Percentiles rank a stretch among this genome's conserved stretches.
Evolutionary conservation across 163 green algal genomes (phyloP).

Genomic region (Chloromonas sp.): DNA sequence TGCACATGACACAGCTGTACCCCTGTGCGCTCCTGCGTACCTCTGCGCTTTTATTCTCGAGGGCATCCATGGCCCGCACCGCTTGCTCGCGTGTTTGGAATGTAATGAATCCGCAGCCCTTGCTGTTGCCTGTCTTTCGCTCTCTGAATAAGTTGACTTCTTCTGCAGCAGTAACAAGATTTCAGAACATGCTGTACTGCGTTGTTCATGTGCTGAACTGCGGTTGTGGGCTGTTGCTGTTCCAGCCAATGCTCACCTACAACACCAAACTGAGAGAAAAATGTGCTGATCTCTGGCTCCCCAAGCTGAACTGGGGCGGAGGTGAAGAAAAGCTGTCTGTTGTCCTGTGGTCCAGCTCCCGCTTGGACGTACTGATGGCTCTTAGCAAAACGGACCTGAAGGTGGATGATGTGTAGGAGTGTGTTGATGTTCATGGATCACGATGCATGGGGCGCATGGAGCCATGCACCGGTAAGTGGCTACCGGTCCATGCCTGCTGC

Average conservation of each 20-base stretch:
- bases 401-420: not conserved
- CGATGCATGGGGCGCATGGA: no score
- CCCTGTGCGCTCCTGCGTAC: slow-evolving; percentile 4
- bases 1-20: not conserved
- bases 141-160: slow-evolving; percentile 37
- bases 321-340: slow-evolving; percentile 46
- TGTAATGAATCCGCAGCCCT: slow-evolving; percentile 38
- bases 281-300: slow-evolving; percentile 27
- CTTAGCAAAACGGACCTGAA: slow-evolving; percentile 44
- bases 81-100: slow-evolving; percentile 30
- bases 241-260: not conserved
- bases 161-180: slow-evolving; percentile 20
- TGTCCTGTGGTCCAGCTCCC: slow-evolving; percentile 25
- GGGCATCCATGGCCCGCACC: slow-evolving; percentile 23
- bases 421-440: no score
- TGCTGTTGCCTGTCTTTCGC: slow-evolving; percentile 26
- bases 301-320: slow-evolving; percentile 11
- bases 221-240: no score
- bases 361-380: slow-evolving; percentile 42
- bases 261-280: slow-evolving; percentile 31
- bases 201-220: no score
- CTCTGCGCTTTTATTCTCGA: slow-evolving; percentile 22
- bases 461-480: no score
- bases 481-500: no score
- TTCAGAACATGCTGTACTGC: slow-evolving; percentile 27